Base-by-base conservation (phyloP, 768 basidiomycete genomes). In the Tulasnella sp. region DNA sequence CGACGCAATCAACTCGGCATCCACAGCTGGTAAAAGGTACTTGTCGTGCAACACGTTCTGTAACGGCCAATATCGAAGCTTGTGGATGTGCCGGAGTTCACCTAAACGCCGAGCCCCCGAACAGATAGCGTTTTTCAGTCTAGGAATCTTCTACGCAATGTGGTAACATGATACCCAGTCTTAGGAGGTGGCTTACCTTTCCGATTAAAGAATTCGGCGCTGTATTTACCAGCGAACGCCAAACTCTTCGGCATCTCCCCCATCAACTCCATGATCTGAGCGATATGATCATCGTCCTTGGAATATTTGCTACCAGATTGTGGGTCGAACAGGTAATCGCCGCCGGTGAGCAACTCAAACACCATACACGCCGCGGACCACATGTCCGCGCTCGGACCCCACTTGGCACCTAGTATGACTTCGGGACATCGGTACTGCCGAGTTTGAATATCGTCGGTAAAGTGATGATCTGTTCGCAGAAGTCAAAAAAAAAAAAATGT, bases 321-420 rank as follows among this genome's bases (percentile, higher is more conserved):
- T 0, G 95, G 95, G 69, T 98, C 96, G 69, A 99, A 99, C 38
- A 99, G 80, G 72, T 98, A 99, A 70, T 98, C 95, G 21, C 96
- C 95, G 19, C 95, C 95, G 0, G 88, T 91, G 64, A 98, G 82
- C 43, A 98, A 81, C 70, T 98, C 95, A 69, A 99, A 99, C 42
- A 92, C 79, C 41, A 64, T 27, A 41, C 52, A 95, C 0, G 94
- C 86, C 0, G 97, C 86, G 67, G 88, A 91, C 96, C 96, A 99
- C 23, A 96, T 83, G 72, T 99, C 96, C 24, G 92, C 93, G 65
- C 88, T 92, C 10, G 91, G 77, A 3, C 91, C 89, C 95, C 95
- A 99, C 65, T 90, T 88, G 1, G 91, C 90, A 45, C 95, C 95
- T 1, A 98, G 77, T 49, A 99, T 94, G 61, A 98, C 95, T 71